phyloP scores from a whole-genome alignment of 441 rosid genomes.

The Bruguiera hainesii region DNA sequence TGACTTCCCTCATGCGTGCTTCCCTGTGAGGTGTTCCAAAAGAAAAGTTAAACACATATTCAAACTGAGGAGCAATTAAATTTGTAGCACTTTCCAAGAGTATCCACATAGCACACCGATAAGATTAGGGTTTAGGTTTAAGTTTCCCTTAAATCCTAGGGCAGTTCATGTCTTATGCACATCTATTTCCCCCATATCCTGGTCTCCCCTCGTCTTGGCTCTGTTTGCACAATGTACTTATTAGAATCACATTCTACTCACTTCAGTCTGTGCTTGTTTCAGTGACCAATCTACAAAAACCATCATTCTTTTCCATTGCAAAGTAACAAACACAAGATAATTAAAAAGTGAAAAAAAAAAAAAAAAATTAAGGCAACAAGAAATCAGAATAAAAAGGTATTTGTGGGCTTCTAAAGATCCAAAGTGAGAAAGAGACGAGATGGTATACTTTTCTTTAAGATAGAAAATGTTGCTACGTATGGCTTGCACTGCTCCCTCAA shows the following conservation, averaged over 20 bases:
- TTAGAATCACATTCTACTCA: too few species aligned
- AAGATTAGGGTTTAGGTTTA: too few species aligned
- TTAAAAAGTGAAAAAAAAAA: background rate
- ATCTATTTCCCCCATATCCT: too few species aligned
- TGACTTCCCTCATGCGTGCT: conserved; percentile 78
- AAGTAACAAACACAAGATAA: too few species aligned
- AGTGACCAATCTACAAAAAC: too few species aligned
- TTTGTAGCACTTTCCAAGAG: background rate
- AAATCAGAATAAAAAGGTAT: background rate
- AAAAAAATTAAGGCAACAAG: background rate
- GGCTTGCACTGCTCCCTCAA: conserved; percentile 55
- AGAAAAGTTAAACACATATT: background rate
- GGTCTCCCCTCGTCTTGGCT: too few species aligned
- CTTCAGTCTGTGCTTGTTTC: too few species aligned
- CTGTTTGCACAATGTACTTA: background rate
- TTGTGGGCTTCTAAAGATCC: background rate
- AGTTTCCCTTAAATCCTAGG: too few species aligned
- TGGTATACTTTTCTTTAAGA: conserved; percentile 53
- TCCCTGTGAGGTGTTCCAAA: conserved; percentile 48
- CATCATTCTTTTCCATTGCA: too few species aligned
- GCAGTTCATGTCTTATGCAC: too few species aligned
- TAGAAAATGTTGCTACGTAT: conserved; percentile 52
- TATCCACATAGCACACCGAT: too few species aligned
- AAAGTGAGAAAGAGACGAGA: conserved; percentile 6
- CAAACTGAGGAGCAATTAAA: background rate